Evolutionary conservation across 805 yeast genomes (phyloP).

Genomic region (Starmerella asiatica): DNA sequence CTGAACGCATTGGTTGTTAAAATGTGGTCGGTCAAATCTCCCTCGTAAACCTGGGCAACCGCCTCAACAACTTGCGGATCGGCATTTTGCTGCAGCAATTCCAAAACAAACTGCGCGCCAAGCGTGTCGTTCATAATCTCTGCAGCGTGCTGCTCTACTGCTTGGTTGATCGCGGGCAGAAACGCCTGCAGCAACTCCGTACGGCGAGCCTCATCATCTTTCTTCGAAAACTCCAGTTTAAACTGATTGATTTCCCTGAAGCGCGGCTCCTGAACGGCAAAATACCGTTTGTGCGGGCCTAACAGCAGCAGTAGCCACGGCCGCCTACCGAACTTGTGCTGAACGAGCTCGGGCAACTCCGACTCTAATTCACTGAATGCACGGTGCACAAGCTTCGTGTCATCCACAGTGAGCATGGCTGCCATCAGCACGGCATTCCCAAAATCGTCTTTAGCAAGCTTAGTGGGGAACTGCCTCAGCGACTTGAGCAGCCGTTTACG

Average conservation of each 20-base stretch:
- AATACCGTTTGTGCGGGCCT: constrained; percentile 61
- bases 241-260: constrained; percentile 46
- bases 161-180: constrained; percentile 48
- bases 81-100: constrained; percentile 45
- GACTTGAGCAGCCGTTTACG: constrained; percentile 64
- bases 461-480: constrained; percentile 61
- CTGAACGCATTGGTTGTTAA: constrained; percentile 26
- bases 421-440: constrained; percentile 75
- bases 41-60: constrained; percentile 40
- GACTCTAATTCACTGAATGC: constrained; percentile 44
- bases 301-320: constrained; percentile 70
- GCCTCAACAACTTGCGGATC: constrained; percentile 30
- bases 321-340: constrained; percentile 71
- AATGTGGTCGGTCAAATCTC: constrained; percentile 59
- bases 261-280: constrained; percentile 46
- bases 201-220: constrained; percentile 67
- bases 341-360: constrained; percentile 40
- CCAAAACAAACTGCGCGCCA: constrained; percentile 74
- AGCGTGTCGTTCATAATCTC: constrained; percentile 38
- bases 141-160: constrained; percentile 38
- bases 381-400: constrained; percentile 70
- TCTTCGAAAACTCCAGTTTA: constrained; percentile 63
- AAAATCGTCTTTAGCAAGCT: constrained; percentile 66
- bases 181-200: constrained; percentile 51
- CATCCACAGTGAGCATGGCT: constrained; percentile 78